Conservation (phyloP, 179 eudicot genomes). For the Kewa caespitosa region DNA sequence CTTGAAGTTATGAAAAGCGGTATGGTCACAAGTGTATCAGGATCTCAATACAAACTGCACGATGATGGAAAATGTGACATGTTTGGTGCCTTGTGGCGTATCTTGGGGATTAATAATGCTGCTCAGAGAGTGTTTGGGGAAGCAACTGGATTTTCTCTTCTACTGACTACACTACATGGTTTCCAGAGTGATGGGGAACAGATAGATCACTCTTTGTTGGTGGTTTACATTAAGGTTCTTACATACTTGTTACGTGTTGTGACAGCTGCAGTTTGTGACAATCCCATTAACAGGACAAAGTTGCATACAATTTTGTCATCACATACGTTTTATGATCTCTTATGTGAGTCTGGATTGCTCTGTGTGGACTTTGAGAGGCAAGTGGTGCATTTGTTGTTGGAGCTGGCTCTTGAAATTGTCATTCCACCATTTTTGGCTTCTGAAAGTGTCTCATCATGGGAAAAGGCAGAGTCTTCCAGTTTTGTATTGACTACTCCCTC, state of each 20-base stretch:
- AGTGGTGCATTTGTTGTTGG: slow-evolving; percentile 85
- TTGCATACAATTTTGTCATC: slow-evolving; percentile 72
- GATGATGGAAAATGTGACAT: slow-evolving; percentile 91
- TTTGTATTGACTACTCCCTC: slow-evolving; percentile 62
- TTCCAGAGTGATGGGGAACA: slow-evolving; percentile 67
- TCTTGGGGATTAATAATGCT: slow-evolving; percentile 70
- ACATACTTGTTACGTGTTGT: slow-evolving; percentile 83
- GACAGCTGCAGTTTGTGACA: slow-evolving; percentile 79
- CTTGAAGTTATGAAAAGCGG: slow-evolving; percentile 93
- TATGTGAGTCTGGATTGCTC: slow-evolving; percentile 84
- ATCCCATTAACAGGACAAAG: slow-evolving; percentile 70
- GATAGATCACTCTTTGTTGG: slow-evolving; percentile 39
- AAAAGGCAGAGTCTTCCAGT: slow-evolving; percentile 47
- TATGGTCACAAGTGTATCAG: slow-evolving; percentile 79
- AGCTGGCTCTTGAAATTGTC: slow-evolving; percentile 92
- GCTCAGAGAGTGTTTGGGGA: slow-evolving; percentile 98
- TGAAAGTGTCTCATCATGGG: slow-evolving; percentile 42
- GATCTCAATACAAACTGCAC: slow-evolving; percentile 71
- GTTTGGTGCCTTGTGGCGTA: slow-evolving; percentile 95
- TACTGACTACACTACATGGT: slow-evolving; percentile 79
- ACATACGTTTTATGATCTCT: slow-evolving; percentile 79
- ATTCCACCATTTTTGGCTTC: slow-evolving; percentile 76
- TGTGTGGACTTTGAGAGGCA: slow-evolving; percentile 87
- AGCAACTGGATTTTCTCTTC: slow-evolving; percentile 95
- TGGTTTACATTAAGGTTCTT: slow-evolving; percentile 58